phyloP scores from a whole-genome alignment of 495 filamentous ascomycete genomes.

The Penicillium cinerascens region DNA sequence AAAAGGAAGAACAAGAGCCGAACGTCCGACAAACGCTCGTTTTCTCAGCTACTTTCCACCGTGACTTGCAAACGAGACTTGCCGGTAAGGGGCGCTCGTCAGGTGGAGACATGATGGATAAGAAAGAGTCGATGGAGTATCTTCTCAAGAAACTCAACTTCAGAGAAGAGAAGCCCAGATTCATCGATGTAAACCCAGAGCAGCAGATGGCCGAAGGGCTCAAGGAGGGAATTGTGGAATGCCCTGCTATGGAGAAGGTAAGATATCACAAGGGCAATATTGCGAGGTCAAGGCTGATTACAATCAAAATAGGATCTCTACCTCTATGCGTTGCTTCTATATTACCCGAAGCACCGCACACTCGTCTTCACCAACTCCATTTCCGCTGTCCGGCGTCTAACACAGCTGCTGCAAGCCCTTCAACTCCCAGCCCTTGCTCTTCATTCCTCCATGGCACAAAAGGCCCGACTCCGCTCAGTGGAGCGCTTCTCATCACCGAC shows the following conservation, averaged over 20 bases:
- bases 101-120: constrained; percentile 57
- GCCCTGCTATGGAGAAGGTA: constrained; percentile 88
- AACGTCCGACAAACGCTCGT: constrained; percentile 70
- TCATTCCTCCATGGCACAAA: constrained; percentile 93
- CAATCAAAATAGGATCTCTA: constrained; percentile 68
- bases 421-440: constrained; percentile 72
- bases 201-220: constrained; percentile 82
- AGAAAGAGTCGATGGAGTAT: constrained; percentile 85
- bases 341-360: constrained; percentile 73
- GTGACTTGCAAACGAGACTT: constrained; percentile 83
- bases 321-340: constrained; percentile 81
- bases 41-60: constrained; percentile 95
- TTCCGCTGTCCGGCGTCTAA: constrained; percentile 81
- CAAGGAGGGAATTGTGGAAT: constrained; percentile 88
- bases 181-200: constrained; percentile 84
- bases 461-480: constrained; percentile 88
- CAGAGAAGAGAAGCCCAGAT: constrained; percentile 74
- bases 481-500: constrained; percentile 77
- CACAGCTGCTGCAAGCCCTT: constrained; percentile 79
- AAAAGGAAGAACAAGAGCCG: constrained; percentile 19
- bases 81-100: constrained; percentile 63
- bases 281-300: background rate
- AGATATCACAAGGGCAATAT: background rate
- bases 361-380: constrained; percentile 96
- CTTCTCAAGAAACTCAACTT: constrained; percentile 89